phyloP scores from a whole-genome alignment of 2,329 filamentous ascomycete genomes.

The Aspergillus costaricaensis region DNA sequence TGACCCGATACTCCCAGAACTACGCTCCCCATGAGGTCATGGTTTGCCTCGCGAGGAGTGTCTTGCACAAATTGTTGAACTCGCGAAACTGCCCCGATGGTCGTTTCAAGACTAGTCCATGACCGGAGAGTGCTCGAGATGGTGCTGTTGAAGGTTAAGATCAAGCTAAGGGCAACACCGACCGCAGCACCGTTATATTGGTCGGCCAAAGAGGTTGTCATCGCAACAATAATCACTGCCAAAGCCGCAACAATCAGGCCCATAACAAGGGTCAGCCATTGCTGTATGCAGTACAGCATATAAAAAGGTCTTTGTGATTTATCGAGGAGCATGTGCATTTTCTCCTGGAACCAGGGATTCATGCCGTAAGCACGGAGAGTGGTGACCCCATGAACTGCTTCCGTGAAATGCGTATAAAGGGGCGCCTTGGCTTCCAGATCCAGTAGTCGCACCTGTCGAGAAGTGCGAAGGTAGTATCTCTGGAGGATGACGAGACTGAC shows the following conservation, averaged over 20 bases:
- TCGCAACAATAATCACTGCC: constrained; percentile 44
- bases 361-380: background rate
- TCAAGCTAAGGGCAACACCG: constrained; percentile 50
- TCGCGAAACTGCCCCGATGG: constrained; percentile 43
- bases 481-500: background rate
- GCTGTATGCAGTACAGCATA: constrained; percentile 46
- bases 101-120: constrained; percentile 26
- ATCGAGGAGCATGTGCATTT: constrained; percentile 33
- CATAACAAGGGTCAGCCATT: constrained; percentile 47
- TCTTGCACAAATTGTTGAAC: constrained; percentile 16
- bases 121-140: constrained; percentile 36
- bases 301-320: constrained; percentile 48
- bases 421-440: constrained; percentile 11
- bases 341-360: background rate
- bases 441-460: constrained; percentile 5
- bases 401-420: constrained; percentile 3
- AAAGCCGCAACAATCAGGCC: constrained; percentile 45
- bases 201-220: constrained; percentile 41
- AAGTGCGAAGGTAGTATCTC: constrained; percentile 9
- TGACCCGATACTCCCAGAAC: no score
- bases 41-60: constrained; percentile 6
- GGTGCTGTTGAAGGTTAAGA: constrained; percentile 49
- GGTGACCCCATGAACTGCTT: background rate
- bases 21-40: background rate
- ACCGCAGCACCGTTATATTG: constrained; percentile 45